Conservation (phyloP, 306 rosid genomes). For the Vigna trinervia region DNA sequence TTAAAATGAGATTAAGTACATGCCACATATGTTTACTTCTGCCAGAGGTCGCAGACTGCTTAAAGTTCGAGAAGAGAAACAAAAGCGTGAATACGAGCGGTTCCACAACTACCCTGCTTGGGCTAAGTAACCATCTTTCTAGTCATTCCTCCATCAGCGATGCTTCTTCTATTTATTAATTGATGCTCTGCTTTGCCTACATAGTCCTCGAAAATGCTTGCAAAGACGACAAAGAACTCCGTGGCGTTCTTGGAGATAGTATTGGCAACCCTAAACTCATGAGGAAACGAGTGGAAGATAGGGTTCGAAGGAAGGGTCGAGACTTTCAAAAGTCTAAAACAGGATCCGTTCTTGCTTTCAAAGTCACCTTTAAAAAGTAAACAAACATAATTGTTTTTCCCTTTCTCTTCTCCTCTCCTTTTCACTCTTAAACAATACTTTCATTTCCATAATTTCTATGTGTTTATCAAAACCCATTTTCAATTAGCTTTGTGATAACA, state of each 20-base stretch:
- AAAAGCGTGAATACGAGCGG: slow-evolving; percentile 69
- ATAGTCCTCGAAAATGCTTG: slow-evolving; percentile 85
- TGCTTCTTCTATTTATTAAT: neutral
- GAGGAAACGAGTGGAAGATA: slow-evolving; percentile 84
- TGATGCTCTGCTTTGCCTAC: slow-evolving; percentile 18
- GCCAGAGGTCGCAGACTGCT: slow-evolving; percentile 89
- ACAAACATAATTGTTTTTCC: too few relatives aligned
- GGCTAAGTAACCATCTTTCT: slow-evolving; percentile 63
- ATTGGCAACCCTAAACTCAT: slow-evolving; percentile 88
- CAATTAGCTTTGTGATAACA: neutral
- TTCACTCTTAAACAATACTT: neutral
- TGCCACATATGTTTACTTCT: slow-evolving; percentile 40
- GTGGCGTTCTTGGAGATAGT: slow-evolving; percentile 88
- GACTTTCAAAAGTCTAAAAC: slow-evolving; percentile 81
- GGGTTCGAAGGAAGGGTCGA: slow-evolving; percentile 80
- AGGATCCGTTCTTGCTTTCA: slow-evolving; percentile 87
- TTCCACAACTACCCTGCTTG: slow-evolving; percentile 81
- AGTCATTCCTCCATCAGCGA: too few relatives aligned
- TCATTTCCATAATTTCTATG: neutral
- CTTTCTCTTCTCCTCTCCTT: neutral
- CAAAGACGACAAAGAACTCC: slow-evolving; percentile 79
- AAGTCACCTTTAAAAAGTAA: slow-evolving; percentile 97
- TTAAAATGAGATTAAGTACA: too few relatives aligned
- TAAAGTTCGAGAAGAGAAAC: slow-evolving; percentile 82
- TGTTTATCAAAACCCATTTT: neutral